Evolutionary conservation across 805 yeast species (phyloP), one percentile per base, ranked within the genome.

Genomic region (Candida pseudofarinosa): DNA sequence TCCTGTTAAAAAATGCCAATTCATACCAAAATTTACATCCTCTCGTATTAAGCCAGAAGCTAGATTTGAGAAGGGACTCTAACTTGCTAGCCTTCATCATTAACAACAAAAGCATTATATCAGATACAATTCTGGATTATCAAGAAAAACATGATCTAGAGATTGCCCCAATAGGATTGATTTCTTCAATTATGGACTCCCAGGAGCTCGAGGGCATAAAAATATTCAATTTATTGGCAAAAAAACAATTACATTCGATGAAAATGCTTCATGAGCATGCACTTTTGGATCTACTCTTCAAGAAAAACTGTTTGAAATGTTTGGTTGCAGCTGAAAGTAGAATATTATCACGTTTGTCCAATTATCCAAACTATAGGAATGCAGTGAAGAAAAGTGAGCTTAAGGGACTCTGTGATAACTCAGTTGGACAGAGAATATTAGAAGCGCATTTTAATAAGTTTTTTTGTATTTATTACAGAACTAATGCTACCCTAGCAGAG

Each of bases 131-230:
- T 12, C 31, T 33, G 10, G 26, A 33, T 3, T 19, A 46, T 34
- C 50, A 45, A 17, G 14, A 36, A 17, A 15, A n/a, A 8, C 38
- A 30, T n/a, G 26, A 36, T 2, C 20, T 30, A 3, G 37, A 39
- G 10, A 16, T 43, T 10, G n/a, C 39, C 1, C 43, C 49, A 5
- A 23, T 37, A 19, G 28, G n/a, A 4, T 17, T 49, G 19, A 38
- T 47, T 4, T 37, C 37, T 13, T 39, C 44, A 14, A 26, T 52
- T 4, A 41, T 47, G 46, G 39, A 42, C 13, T 37, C 45, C n/a
- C 50, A 51, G 32, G 42, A 37, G 16, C 19, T 41, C 18, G 52
- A 52, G 35, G 56, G 56, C 1, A 44, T 41, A 15, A 20, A 36
- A 17, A 26, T 52, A 14, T 52, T 43, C 32, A 39, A 31, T 3